phyloP scores from a whole-genome alignment of 139 green algal genomes.

The Tetradesmus lagerheimii region DNA sequence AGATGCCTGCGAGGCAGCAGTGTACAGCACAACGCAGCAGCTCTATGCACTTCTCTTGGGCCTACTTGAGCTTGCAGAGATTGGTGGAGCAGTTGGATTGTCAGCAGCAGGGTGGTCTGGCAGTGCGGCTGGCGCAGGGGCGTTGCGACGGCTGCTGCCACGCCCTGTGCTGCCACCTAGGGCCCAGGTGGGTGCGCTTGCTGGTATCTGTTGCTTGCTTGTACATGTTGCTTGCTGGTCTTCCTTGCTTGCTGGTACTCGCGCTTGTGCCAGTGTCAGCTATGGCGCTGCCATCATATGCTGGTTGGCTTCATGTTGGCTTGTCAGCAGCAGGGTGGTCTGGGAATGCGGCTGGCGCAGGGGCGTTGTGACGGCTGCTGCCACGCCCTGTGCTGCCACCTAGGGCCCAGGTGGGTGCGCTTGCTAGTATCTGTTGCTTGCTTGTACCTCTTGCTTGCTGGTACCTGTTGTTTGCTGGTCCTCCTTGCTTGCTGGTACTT shows the following conservation, averaged over 20 bases:
- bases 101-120: neutral
- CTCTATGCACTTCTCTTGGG: neutral
- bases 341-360: neutral
- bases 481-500: too few relatives aligned
- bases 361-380: neutral
- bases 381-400: neutral
- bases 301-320: too few relatives aligned
- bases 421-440: too few relatives aligned
- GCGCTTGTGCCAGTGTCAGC: too few relatives aligned
- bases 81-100: neutral
- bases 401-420: neutral
- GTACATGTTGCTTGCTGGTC: too few relatives aligned
- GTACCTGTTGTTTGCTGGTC: too few relatives aligned
- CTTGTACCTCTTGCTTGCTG: too few relatives aligned
- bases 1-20: neutral
- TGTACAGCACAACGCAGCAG: slow-evolving; percentile 5
- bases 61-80: slow-evolving; percentile 5
- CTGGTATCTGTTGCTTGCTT: neutral
- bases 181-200: neutral
- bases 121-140: neutral
- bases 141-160: neutral
- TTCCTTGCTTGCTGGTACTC: too few relatives aligned
- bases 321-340: neutral
- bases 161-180: neutral
- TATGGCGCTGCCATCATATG: too few relatives aligned